A percentile compares a stretch with the other conserved stretches of the same genome.
phyloP scores from a whole-genome alignment of 257 asterid species.

The Schizonepeta tenuifolia region DNA sequence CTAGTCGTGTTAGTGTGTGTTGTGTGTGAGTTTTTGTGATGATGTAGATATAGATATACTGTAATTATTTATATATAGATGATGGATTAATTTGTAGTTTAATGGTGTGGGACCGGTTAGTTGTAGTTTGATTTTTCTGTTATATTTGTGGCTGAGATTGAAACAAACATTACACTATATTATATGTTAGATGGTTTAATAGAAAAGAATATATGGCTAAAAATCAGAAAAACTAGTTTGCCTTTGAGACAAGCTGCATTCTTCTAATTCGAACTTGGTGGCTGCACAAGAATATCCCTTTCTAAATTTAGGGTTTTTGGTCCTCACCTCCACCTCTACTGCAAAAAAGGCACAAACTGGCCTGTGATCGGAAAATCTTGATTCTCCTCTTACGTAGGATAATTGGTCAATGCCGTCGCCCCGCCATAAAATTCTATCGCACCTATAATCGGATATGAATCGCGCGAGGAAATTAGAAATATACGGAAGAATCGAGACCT shows the following conservation, averaged over 20 bases:
- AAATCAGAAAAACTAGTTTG: constrained; percentile 59
- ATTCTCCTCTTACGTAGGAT: constrained; percentile 78
- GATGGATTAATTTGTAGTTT: too few species aligned
- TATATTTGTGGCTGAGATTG: neutral
- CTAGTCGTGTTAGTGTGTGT: too few species aligned
- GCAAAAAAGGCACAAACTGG: constrained; percentile 80
- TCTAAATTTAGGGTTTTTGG: constrained; percentile 42
- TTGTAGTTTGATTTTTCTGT: too few species aligned
- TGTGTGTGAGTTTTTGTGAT: too few species aligned
- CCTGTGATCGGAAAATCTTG: constrained; percentile 85
- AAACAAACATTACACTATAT: neutral
- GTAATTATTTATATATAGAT: too few species aligned
- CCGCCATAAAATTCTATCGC: constrained; percentile 86
- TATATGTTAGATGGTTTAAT: neutral
- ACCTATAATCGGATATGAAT: constrained; percentile 41
- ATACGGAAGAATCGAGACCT: neutral
- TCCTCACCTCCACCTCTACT: constrained; percentile 58
- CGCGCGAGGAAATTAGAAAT: too few species aligned
- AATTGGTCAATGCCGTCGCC: constrained; percentile 71
- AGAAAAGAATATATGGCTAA: constrained; percentile 24
- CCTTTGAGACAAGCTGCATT: constrained; percentile 54
- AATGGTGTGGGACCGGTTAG: neutral
- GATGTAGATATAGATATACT: too few species aligned
- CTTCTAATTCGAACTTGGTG: constrained; percentile 48
- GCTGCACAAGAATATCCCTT: constrained; percentile 73